Evolutionary conservation across 1,139 yeast species (phyloP).

Genomic region (Blastobotrys aristatus): DNA sequence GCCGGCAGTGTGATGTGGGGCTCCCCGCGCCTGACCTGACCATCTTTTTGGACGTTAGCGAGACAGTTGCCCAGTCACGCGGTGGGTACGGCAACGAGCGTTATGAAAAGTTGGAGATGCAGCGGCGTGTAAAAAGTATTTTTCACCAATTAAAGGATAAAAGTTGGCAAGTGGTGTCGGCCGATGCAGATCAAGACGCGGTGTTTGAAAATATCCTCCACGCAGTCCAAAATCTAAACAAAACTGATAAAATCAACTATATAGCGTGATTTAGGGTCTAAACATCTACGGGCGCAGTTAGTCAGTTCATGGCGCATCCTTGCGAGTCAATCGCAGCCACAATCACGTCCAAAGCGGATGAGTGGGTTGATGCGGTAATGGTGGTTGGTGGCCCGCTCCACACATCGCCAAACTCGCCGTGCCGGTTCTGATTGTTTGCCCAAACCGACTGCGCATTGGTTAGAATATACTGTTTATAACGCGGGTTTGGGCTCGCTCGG

Average conservation of each 20-base stretch:
- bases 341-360: slow-evolving; percentile 9
- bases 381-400: slow-evolving; percentile 14
- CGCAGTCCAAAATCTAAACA: slow-evolving; percentile 13
- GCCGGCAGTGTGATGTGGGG: slow-evolving; percentile 74
- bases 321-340: slow-evolving; percentile 2
- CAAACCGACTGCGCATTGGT: slow-evolving; percentile 12
- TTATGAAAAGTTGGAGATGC: slow-evolving; percentile 74
- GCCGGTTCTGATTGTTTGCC: slow-evolving; percentile 7
- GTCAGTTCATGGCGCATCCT: background rate
- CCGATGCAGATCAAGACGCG: slow-evolving; percentile 55
- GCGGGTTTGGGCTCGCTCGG: slow-evolving; percentile 2
- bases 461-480: slow-evolving; percentile 7
- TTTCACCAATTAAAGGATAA: slow-evolving; percentile 47
- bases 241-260: background rate
- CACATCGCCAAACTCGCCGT: slow-evolving; percentile 14
- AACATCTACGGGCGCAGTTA: no score
- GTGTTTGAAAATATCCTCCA: slow-evolving; percentile 39
- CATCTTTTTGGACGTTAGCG: slow-evolving; percentile 61
- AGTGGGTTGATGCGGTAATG: slow-evolving; percentile 7
- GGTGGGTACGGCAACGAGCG: slow-evolving; percentile 91
- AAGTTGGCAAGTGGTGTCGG: slow-evolving; percentile 48
- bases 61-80: slow-evolving; percentile 49
- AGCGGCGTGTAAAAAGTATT: slow-evolving; percentile 55
- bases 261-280: background rate
- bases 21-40: slow-evolving; percentile 84